Base-by-base conservation (phyloP, 2,329 filamentous ascomycete species). In the Didymosphaeria variabile region DNA sequence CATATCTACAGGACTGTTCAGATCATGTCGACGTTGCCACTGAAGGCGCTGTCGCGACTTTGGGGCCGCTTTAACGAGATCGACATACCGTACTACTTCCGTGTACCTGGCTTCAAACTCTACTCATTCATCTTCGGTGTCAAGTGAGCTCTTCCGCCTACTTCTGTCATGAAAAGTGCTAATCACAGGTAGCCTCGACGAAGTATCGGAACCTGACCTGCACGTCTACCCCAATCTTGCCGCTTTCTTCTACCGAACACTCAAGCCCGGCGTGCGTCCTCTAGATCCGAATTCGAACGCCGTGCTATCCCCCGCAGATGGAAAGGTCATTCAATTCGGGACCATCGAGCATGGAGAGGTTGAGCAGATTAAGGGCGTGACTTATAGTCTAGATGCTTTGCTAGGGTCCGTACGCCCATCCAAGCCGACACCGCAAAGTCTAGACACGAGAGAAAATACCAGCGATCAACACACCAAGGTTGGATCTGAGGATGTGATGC, bases 341-440 rank as follows among this genome's bases (percentile, higher is more conserved):
- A 89, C 89, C 69, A 97, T 99, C 59, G 91, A 96, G 72, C 89
- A 94, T 71, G 94, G 94, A 51, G 93, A 97, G 73, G 96, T 99
- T 46, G 95, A 99, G 78, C 95, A 99, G 81, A 94, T 99, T 66
- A 99, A 99, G 81, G 95, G 95, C 62, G 95, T 99, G 85, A 99
- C 95, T 0, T 99, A 99, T 80, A 97, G 90, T 67, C 87, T 99
- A 57, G 95, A 99, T 76, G 94, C 95, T 8, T 86, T 99, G 1
- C 86, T 99, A 1, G 95, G 95, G 55, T 79, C 79, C 52, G 67
- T 66, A 36, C 69, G 70, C 21, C 77, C 67, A 60, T 78, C 76
- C 2, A 71, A 61, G 63, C 88, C 87, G 66, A 83, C 84, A 63
- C 86, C 84, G 66, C 71, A 64, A 36, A 67, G 67, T 42, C 54